Percentiles rank a stretch among this genome's conserved stretches.
phyloP scores from a whole-genome alignment of 164 flowering plant species.

The Houttuynia cordata region DNA sequence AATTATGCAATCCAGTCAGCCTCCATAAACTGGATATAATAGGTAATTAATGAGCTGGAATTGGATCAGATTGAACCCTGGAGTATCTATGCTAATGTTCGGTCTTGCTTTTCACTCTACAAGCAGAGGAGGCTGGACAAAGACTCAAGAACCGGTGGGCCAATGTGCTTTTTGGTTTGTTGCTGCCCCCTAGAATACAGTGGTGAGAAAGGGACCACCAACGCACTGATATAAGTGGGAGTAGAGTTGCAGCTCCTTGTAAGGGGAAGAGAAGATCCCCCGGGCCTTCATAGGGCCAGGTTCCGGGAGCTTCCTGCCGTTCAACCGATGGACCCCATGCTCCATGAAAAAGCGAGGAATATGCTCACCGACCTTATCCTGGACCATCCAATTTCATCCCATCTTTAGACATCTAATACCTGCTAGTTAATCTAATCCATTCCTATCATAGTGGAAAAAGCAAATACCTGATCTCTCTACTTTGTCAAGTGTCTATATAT shows the following conservation, averaged over 20 bases:
- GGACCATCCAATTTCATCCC: conserved; percentile 14
- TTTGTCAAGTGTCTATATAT: background rate
- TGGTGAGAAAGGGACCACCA: conserved; percentile 3
- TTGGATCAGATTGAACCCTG: no score
- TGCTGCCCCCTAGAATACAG: background rate
- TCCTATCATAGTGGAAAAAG: background rate
- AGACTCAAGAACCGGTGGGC: background rate
- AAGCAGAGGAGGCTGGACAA: no score
- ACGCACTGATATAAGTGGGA: conserved; percentile 8
- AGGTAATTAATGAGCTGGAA: no score
- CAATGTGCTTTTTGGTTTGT: background rate
- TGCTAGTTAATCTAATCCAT: background rate
- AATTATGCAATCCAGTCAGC: no score
- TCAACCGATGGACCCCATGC: background rate
- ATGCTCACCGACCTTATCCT: conserved; percentile 38
- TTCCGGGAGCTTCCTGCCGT: background rate
- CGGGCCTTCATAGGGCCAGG: conserved; percentile 5
- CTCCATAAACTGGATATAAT: no score
- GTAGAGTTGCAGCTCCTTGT: no score
- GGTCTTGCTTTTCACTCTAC: no score
- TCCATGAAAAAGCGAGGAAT: conserved; percentile 7
- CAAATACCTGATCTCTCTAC: background rate
- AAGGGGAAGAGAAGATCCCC: conserved; percentile 12
- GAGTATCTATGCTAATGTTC: no score
- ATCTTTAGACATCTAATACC: no score